These are phyloP conservation scores for Arachis hypogaea DNA, from an alignment of 306 rosid genomes.

Conservation along the genomic window DNA sequence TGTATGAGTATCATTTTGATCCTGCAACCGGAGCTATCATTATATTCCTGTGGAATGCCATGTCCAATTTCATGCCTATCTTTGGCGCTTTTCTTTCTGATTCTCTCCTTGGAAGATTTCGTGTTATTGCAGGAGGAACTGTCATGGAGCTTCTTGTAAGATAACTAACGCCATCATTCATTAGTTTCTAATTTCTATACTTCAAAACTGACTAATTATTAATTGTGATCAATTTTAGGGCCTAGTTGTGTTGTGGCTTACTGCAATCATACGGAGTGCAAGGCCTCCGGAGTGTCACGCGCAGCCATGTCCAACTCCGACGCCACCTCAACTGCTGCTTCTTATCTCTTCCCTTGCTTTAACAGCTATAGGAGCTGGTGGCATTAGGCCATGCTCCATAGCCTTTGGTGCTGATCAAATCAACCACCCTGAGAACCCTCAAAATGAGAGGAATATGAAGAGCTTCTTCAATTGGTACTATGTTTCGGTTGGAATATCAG, in stretches of 20 bases:
- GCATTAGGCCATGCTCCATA: conserved; percentile 74
- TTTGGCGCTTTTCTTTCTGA: conserved; percentile 85
- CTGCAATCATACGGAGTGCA: conserved; percentile 62
- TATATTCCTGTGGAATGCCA: conserved; percentile 60
- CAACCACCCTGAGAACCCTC: conserved; percentile 49
- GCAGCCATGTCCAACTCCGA: conserved; percentile 49
- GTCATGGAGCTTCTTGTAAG: conserved; percentile 62
- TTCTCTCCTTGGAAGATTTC: conserved; percentile 74
- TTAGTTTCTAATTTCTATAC: not conserved
- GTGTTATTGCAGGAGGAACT: conserved; percentile 55
- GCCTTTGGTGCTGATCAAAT: conserved; percentile 83
- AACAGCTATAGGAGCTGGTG: conserved; percentile 80
- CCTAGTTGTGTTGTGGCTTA: conserved; percentile 58
- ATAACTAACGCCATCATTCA: not conserved
- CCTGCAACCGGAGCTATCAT: conserved; percentile 47
- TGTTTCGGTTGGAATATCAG: conserved; percentile 69
- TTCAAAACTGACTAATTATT: not conserved
- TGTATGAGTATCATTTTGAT: conserved; percentile 51
- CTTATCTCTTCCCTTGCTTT: conserved; percentile 56
- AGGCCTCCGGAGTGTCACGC: conserved; percentile 61
- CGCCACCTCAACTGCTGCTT: conserved; percentile 47
- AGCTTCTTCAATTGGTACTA: conserved; percentile 89
- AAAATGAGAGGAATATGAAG: conserved; percentile 50
- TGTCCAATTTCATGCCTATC: conserved; percentile 50
- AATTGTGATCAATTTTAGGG: conserved; percentile 46